Percentiles rank a stretch among this genome's conserved stretches.
These are phyloP conservation scores for Fusarium newnesense DNA, from an alignment of 2,329 filamentous ascomycete genomes.

Conservation along the genomic window DNA sequence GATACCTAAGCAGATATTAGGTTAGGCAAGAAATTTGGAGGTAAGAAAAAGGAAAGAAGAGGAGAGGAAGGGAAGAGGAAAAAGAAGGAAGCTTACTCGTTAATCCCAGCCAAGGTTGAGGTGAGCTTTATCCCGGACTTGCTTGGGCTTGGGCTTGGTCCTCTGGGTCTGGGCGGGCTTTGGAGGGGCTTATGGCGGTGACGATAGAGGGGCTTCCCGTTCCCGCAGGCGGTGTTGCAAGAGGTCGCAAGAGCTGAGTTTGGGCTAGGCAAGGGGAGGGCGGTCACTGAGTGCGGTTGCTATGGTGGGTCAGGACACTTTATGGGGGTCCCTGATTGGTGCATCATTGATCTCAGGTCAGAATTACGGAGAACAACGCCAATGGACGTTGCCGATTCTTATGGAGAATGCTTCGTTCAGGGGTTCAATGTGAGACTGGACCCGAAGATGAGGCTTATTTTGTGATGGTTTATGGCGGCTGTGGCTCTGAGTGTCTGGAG, in stretches of 20 bases:
- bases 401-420: constrained; percentile 28
- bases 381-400: constrained; percentile 20
- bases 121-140: constrained; percentile 36
- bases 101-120: constrained; percentile 30
- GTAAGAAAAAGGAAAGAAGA: constrained; percentile 30
- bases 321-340: background rate
- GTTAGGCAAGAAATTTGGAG: constrained; percentile 8
- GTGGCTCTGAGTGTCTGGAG: constrained; percentile 12
- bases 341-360: background rate
- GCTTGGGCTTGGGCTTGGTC: background rate
- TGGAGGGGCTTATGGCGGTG: constrained; percentile 44
- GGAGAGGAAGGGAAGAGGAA: constrained; percentile 17
- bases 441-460: constrained; percentile 26
- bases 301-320: constrained; percentile 12
- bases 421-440: constrained; percentile 20
- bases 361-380: constrained; percentile 14
- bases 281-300: constrained; percentile 19
- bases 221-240: constrained; percentile 39
- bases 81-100: constrained; percentile 38
- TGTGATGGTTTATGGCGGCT: constrained; percentile 17
- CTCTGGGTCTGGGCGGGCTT: constrained; percentile 9
- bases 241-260: constrained; percentile 18
- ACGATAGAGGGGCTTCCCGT: constrained; percentile 48
- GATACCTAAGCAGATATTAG: constrained; percentile 17
- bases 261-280: constrained; percentile 18